phyloP scores from a whole-genome alignment of 495 filamentous ascomycete species.

The Bathelium albidoporum region DNA sequence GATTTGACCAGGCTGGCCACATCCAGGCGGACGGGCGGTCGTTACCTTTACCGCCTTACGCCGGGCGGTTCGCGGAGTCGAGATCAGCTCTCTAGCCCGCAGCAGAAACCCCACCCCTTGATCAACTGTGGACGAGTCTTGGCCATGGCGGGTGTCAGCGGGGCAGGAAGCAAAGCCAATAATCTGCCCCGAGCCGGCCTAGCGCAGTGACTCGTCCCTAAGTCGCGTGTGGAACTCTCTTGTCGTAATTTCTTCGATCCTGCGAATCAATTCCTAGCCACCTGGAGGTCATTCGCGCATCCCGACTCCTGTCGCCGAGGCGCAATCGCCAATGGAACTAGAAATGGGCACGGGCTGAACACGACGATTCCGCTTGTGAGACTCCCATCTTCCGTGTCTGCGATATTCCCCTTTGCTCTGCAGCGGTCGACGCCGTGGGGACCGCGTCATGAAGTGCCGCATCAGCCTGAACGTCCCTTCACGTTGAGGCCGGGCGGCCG shows the following conservation, averaged over 20 bases:
- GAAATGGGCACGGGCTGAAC: not conserved
- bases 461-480: not conserved
- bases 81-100: constrained; percentile 4
- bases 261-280: not conserved
- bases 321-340: not conserved
- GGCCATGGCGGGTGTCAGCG: constrained; percentile 4
- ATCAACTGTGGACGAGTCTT: not conserved
- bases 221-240: constrained; percentile 4
- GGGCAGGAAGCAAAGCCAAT: constrained; percentile 3
- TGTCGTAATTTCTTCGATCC: constrained; percentile 2
- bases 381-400: not conserved
- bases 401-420: not conserved
- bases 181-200: not conserved
- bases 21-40: not conserved
- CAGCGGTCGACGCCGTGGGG: not conserved
- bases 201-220: not conserved
- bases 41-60: constrained; percentile 1
- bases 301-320: not conserved
- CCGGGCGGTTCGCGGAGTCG: constrained; percentile 3
- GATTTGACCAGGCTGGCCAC: not conserved
- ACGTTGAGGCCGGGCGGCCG: not conserved
- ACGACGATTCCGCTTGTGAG: not conserved
- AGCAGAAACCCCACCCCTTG: not conserved
- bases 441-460: not conserved
- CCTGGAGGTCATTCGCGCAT: not conserved